Conservation (phyloP, 495 filamentous ascomycete species). For the Penicillium parvum region DNA sequence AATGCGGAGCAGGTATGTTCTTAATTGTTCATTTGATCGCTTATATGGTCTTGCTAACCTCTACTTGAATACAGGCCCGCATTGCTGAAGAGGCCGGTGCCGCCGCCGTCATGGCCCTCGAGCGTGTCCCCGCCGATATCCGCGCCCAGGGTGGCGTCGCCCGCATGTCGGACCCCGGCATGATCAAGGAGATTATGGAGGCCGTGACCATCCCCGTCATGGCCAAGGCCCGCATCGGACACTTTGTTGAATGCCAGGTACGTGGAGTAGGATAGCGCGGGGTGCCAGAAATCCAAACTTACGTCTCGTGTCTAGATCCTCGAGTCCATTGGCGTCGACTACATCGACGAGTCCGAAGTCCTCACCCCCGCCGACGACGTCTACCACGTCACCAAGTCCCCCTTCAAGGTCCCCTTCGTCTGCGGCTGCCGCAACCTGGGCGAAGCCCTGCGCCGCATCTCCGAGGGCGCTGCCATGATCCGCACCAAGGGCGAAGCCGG, state of each 20-base stretch:
- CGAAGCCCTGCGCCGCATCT: slow-evolving; percentile 87
- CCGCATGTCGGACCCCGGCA: slow-evolving; percentile 90
- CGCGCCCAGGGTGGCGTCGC: slow-evolving; percentile 87
- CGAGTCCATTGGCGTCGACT: slow-evolving; percentile 90
- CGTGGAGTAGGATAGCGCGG: slow-evolving; percentile 4
- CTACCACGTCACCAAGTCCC: slow-evolving; percentile 87
- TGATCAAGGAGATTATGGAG: slow-evolving; percentile 96
- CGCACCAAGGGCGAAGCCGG: slow-evolving; percentile 97
- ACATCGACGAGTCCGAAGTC: slow-evolving; percentile 97
- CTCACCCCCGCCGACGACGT: slow-evolving; percentile 88
- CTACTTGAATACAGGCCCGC: slow-evolving; percentile 54
- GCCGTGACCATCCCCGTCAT: slow-evolving; percentile 99
- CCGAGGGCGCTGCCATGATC: slow-evolving; percentile 97
- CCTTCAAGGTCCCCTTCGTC: slow-evolving; percentile 85
- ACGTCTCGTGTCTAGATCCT: slow-evolving; percentile 63
- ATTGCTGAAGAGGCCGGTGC: slow-evolving; percentile 98
- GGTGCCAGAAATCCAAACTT: too few relatives aligned
- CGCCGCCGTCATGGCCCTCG: slow-evolving; percentile 95
- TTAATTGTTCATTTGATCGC: not conserved
- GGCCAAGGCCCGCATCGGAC: slow-evolving; percentile 97
- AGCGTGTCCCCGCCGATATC: slow-evolving; percentile 97
- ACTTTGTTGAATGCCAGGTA: slow-evolving; percentile 95
- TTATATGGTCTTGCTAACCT: not conserved
- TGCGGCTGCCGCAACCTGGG: slow-evolving; percentile 95
- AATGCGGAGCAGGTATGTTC: slow-evolving; percentile 73